These are phyloP conservation scores for Torrubiella hemipterigena DNA, from an alignment of 2,329 filamentous ascomycete genomes.

Conservation along the genomic window DNA sequence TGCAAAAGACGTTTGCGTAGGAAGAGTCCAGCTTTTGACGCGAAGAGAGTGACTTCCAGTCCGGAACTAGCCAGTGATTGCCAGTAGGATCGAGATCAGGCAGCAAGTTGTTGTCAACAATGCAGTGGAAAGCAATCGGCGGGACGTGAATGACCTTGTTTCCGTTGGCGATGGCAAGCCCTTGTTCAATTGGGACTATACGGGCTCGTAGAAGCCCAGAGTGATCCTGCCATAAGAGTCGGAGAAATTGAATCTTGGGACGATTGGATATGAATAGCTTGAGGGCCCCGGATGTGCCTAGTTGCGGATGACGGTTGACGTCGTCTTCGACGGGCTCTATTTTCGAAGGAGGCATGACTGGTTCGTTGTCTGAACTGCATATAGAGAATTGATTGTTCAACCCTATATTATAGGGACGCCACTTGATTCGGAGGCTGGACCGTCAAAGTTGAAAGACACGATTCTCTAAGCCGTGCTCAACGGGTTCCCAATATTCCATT, in stretches of 20 bases:
- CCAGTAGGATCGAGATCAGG: not conserved
- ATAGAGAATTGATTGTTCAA: too few relatives aligned
- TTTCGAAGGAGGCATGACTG: too few relatives aligned
- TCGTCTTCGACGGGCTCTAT: too few relatives aligned
- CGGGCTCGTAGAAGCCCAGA: slow-evolving; percentile 2
- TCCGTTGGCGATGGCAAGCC: not conserved
- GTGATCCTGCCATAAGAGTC: slow-evolving; percentile 3
- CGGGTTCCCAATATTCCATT: too few relatives aligned
- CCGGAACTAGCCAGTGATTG: not conserved
- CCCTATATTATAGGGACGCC: too few relatives aligned
- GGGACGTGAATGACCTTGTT: not conserved
- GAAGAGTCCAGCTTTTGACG: slow-evolving; percentile 1
- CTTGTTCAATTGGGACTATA: not conserved
- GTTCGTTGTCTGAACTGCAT: too few relatives aligned
- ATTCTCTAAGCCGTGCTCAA: too few relatives aligned
- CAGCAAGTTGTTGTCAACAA: not conserved
- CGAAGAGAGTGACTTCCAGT: slow-evolving; percentile 1
- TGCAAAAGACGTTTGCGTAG: slow-evolving; percentile 3
- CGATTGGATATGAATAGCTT: not conserved
- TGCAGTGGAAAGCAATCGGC: not conserved
- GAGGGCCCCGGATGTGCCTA: too few relatives aligned
- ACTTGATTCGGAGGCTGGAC: too few relatives aligned
- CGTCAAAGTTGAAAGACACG: too few relatives aligned
- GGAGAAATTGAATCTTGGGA: slow-evolving; percentile 1
- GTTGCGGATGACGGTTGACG: too few relatives aligned